Conservation (phyloP, 176 grass and related monocot species). For the Oryza nivara region DNA sequence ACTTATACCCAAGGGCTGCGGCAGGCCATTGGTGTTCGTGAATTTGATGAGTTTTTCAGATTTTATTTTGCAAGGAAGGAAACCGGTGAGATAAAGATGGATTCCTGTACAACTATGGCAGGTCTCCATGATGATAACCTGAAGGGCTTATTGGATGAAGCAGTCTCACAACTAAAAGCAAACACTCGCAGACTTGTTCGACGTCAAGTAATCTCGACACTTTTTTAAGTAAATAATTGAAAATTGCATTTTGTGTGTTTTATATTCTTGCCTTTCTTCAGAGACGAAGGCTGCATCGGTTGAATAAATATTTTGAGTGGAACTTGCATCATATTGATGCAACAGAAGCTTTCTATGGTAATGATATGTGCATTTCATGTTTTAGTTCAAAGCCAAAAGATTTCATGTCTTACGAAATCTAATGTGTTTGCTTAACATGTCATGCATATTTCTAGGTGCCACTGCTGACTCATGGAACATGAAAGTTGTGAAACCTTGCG, state of each 20-base stretch:
- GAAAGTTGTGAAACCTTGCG: conserved; percentile 58
- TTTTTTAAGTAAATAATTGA: conserved; percentile 8
- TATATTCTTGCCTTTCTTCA: conserved; percentile 9
- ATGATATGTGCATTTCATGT: conserved; percentile 17
- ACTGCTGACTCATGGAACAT: conserved; percentile 59
- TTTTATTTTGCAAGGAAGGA: conserved; percentile 52
- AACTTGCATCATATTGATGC: conserved; percentile 72
- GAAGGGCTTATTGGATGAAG: conserved; percentile 68
- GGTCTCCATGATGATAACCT: conserved; percentile 45
- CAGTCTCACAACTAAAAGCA: conserved; percentile 73
- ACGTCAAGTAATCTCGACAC: conserved; percentile 69
- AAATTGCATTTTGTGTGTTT: background rate
- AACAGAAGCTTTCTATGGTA: conserved; percentile 85
- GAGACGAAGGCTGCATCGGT: conserved; percentile 64
- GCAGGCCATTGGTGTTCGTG: conserved; percentile 91
- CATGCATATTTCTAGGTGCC: conserved; percentile 50
- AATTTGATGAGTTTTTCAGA: conserved; percentile 83
- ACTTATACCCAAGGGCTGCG: conserved; percentile 75
- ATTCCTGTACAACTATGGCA: conserved; percentile 28
- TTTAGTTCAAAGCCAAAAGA: background rate
- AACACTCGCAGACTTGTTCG: conserved; percentile 84
- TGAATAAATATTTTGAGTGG: conserved; percentile 85
- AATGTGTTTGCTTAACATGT: conserved; percentile 7
- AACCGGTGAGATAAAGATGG: background rate
- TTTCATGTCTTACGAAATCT: background rate